Base-by-base conservation (phyloP, 1,284 basidiomycete species). In the Tilletia setariae region DNA sequence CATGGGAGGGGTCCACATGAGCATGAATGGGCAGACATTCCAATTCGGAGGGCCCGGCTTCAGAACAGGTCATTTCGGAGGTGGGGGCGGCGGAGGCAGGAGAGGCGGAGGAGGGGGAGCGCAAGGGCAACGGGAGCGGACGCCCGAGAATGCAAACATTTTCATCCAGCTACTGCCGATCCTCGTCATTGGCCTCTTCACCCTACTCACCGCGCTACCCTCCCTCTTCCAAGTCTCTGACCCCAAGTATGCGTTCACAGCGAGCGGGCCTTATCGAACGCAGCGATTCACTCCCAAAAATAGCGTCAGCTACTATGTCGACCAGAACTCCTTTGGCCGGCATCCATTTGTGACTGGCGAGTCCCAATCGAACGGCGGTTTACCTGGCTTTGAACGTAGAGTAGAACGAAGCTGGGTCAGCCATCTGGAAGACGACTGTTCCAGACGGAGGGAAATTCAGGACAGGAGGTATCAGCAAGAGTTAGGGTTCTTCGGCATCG, bases 151-250 rank as follows among this genome's bases (percentile, higher is more conserved):
- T 67, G 88, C 90, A 25, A 90, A 90, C 11, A 82, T 90, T 46
- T 84, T 93, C 78, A 84, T 92, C 30, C 93, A 97, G 79, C 86
- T 98, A 21, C 86, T 96, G 16, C 95, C 96, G 8, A 86, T 99
- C 35, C 83, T 81, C 11, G 71, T 82, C 16, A 68, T 82, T 9
- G 71, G 76, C 42, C 71, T 79, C 23, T 82, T 81, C 83, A 94
- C 93, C 6, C 83, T 98, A 71, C 83, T 97, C 67, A 90, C 91
- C 30, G 89, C 92, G 65, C 84, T 98, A 6, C 93, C 94, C 0
- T 88, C 86, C 2, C 69, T 87, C 67, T 82, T 93, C 25, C 86
- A 87, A 0, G 86, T 87, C 6, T 90, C 92, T 0, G 91, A 96
- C 75, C 94, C 94, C 3, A 84, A 85, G 3, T 98, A 90, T 84